These are phyloP conservation scores for Termitomyces sp. DNA, from an alignment of 768 basidiomycete genomes.

Conservation along the genomic window DNA sequence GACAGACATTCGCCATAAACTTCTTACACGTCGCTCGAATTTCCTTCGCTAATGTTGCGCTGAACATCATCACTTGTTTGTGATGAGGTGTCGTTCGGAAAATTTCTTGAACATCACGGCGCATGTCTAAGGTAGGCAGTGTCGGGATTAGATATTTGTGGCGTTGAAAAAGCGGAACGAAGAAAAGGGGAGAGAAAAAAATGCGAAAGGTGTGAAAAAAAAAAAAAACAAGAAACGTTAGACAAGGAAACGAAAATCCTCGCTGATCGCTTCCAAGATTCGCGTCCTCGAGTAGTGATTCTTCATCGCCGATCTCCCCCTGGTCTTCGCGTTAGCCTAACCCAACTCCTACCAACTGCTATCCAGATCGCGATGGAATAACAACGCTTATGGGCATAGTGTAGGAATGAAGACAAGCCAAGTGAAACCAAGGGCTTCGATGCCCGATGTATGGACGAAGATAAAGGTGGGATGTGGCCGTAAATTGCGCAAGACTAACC, in stretches of 20 bases:
- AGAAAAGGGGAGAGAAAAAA: constrained; percentile 40
- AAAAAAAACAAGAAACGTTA: constrained; percentile 15
- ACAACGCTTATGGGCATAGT: constrained; percentile 29
- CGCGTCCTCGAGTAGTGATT: constrained; percentile 26
- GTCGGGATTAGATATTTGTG: constrained; percentile 58
- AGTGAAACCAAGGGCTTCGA: constrained; percentile 28
- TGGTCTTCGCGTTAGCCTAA: constrained; percentile 30
- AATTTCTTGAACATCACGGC: constrained; percentile 99
- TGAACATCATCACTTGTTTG: constrained; percentile 99
- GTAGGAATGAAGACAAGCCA: constrained; percentile 33
- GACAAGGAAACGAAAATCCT: constrained; percentile 23
- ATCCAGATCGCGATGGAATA: constrained; percentile 31
- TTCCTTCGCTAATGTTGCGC: constrained; percentile 95
- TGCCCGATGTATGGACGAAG: constrained; percentile 40
- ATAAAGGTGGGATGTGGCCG: constrained; percentile 48
- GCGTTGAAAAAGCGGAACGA: constrained; percentile 45
- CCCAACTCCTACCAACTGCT: constrained; percentile 32
- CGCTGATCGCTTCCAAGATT: constrained; percentile 29
- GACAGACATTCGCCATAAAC: constrained; percentile 95
- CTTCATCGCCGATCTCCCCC: constrained; percentile 21
- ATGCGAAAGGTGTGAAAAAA: constrained; percentile 23
- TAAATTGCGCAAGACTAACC: constrained; percentile 95
- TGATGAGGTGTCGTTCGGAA: constrained; percentile 98
- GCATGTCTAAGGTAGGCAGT: constrained; percentile 90
- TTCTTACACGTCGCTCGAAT: constrained; percentile 98